A percentile compares a stretch with the other conserved stretches of the same genome.
These are phyloP conservation scores for Vitis hybrid DNA, from an alignment of 177 flowering plant genomes.

Conservation along the genomic window DNA sequence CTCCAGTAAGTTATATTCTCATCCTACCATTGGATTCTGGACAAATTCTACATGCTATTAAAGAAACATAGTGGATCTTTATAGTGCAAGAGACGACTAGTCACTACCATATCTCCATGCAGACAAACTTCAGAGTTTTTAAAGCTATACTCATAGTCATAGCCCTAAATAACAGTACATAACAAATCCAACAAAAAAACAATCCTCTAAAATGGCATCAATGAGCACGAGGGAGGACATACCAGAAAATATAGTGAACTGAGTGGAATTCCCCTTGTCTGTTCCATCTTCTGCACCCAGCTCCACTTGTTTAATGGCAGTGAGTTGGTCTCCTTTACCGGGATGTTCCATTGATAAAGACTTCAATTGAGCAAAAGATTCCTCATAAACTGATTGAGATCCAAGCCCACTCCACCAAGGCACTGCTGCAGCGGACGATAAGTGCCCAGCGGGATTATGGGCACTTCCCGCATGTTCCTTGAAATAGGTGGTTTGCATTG, in stretches of 20 bases:
- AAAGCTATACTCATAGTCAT: too few species aligned
- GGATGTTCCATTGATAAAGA: slow-evolving; percentile 25
- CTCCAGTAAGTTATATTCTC: too few species aligned
- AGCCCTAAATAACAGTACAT: too few species aligned
- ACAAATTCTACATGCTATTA: too few species aligned
- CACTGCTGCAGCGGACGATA: slow-evolving; percentile 30
- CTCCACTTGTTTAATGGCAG: slow-evolving; percentile 17
- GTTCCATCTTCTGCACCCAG: slow-evolving; percentile 19
- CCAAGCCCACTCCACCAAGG: slow-evolving; percentile 50
- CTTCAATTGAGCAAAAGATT: slow-evolving; percentile 37
- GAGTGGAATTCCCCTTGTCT: slow-evolving; percentile 29
- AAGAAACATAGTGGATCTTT: too few species aligned
- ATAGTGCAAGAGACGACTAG: too few species aligned
- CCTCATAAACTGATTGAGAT: slow-evolving; percentile 34
- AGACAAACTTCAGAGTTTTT: too few species aligned
- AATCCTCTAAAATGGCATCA: background rate
- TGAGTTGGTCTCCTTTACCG: slow-evolving; percentile 22
- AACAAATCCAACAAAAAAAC: too few species aligned
- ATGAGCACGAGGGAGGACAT: slow-evolving; percentile 4
- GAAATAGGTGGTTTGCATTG: slow-evolving; percentile 43
- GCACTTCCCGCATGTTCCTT: slow-evolving; percentile 44
- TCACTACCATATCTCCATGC: too few species aligned
- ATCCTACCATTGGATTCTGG: too few species aligned
- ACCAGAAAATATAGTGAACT: slow-evolving; percentile 52
- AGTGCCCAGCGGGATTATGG: slow-evolving; percentile 39